These are phyloP conservation scores for Deuterostichococcus epilithicus DNA, from an alignment of 139 green algal species.

Conservation along the genomic window DNA sequence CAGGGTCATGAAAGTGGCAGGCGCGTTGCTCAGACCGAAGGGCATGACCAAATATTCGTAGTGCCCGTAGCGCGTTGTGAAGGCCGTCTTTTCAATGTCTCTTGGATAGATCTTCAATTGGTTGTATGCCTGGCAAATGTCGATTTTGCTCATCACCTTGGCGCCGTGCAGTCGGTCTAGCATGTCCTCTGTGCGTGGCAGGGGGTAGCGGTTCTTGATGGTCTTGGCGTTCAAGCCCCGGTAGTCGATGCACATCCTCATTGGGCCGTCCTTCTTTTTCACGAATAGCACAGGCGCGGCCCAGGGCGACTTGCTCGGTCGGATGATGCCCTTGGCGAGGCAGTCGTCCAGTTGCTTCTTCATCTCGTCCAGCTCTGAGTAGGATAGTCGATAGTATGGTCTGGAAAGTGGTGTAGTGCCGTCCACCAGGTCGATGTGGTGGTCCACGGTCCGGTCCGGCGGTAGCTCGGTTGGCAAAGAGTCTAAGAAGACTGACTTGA, in stretches of 20 bases:
- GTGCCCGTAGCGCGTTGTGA: conserved; percentile 26
- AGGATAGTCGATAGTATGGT: conserved; percentile 33
- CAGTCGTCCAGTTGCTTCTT: conserved; percentile 41
- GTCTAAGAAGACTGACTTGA: conserved; percentile 9
- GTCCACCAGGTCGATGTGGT: conserved; percentile 26
- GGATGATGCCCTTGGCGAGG: conserved; percentile 43
- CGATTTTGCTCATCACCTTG: not conserved
- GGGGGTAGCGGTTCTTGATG: conserved; percentile 39
- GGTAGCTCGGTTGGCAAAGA: conserved; percentile 1
- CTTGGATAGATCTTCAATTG: conserved; percentile 7
- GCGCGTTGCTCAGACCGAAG: conserved; percentile 53
- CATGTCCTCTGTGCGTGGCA: conserved; percentile 37
- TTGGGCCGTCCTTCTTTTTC: conserved; percentile 42
- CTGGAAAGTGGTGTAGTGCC: conserved; percentile 14
- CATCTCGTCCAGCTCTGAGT: conserved; percentile 42
- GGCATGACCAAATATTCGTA: conserved; percentile 34
- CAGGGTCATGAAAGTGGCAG: conserved; percentile 46
- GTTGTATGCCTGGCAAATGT: not conserved
- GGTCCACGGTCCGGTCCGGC: conserved; percentile 8
- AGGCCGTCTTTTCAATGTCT: conserved; percentile 40
- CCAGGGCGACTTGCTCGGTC: conserved; percentile 40
- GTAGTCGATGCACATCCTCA: conserved; percentile 57
- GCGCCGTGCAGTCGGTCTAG: not conserved
- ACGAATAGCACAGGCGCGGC: conserved; percentile 47
- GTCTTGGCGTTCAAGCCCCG: conserved; percentile 44